Evolutionary conservation across 106 monocot genomes (phyloP), one percentile per base, ranked within the genome.

Genomic region (Chionographis japonica): DNA sequence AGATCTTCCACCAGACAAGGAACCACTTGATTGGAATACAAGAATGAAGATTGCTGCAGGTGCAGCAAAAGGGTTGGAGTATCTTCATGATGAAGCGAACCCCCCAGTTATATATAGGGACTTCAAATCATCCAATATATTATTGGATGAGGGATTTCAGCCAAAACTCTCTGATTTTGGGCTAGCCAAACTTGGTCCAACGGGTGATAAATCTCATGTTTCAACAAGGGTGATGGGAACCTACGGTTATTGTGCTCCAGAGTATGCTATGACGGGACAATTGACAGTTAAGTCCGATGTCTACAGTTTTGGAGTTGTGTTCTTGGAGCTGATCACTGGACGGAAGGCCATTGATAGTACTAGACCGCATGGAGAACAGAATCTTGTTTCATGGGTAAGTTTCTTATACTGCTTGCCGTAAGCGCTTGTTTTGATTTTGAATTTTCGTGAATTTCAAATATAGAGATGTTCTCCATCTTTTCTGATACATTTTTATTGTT

Each of bases 251-350:
- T 77, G 77, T 65, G 77, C 77, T 56, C 77, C 77, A 17, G 77
- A 77, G 65, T 77, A 77, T 77, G 77, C 77, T 50, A 77, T 77
- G 77, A 77, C 77, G 50, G 77, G 77, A 36, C 77, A 77, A 51
- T 46, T 77, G 37, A 70, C 77, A 65, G 77, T 70, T 4, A 77
- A 77, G 63, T 77, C 77, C 49, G 77, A 77, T 77, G 77, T 77
- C 12, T 77, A 77, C 57, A 77, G 77, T 54, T 77, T 77, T 65
- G 77, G 77, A 11, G 77, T 77, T 38, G 77, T 77, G 56, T 63
- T 77, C 43, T 71, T 77, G 77, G 77, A 77, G 77, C 62, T 77
- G 17, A 77, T 77, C 43, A 77, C 77, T 3, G 77, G 77, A 5
- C 62, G 77, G 58, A 77, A 63, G 50, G 77, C 77, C 13, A 77